Percentiles rank a stretch among this genome's conserved stretches.
phyloP scores from a whole-genome alignment of 345 rosid species.

The Luvunga scandens region DNA sequence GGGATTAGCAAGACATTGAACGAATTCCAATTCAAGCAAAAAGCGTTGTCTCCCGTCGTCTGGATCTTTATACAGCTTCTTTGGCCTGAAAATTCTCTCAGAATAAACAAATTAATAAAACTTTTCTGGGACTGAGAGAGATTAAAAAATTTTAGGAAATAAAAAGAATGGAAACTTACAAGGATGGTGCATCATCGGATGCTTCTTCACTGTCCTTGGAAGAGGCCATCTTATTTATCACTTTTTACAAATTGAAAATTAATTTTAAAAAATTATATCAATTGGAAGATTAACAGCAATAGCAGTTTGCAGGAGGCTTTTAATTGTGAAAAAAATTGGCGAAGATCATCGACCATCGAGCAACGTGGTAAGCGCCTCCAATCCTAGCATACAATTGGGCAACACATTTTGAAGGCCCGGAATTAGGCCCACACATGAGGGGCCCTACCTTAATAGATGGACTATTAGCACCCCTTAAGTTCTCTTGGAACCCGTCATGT shows the following conservation, averaged over 20 bases:
- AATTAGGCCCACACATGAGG: no score
- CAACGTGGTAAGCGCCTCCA: no score
- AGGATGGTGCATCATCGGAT: slow-evolving; percentile 9
- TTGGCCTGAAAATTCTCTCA: slow-evolving; percentile 35
- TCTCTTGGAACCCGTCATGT: fast-evolving
- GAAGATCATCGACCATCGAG: no score
- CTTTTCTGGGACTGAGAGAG: neutral
- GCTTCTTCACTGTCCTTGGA: slow-evolving; percentile 15
- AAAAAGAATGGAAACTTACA: slow-evolving; percentile 16
- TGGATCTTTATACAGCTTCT: slow-evolving; percentile 69
- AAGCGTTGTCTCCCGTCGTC: slow-evolving; percentile 89
- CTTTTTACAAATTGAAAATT: neutral
- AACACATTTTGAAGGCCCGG: no score
- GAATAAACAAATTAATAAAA: neutral
- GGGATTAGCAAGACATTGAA: slow-evolving; percentile 96
- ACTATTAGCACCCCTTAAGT: no score
- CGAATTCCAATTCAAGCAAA: slow-evolving; percentile 85
- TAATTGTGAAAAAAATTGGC: no score
- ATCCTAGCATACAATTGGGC: no score
- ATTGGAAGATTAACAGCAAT: neutral
- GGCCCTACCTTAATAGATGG: fast-evolving
- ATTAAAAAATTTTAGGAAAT: neutral
- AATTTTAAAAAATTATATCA: neutral
- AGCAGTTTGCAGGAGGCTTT: neutral
- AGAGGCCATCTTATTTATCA: slow-evolving; percentile 20